phyloP scores from a whole-genome alignment of 257 asterid genomes.

The Rhazya stricta region DNA sequence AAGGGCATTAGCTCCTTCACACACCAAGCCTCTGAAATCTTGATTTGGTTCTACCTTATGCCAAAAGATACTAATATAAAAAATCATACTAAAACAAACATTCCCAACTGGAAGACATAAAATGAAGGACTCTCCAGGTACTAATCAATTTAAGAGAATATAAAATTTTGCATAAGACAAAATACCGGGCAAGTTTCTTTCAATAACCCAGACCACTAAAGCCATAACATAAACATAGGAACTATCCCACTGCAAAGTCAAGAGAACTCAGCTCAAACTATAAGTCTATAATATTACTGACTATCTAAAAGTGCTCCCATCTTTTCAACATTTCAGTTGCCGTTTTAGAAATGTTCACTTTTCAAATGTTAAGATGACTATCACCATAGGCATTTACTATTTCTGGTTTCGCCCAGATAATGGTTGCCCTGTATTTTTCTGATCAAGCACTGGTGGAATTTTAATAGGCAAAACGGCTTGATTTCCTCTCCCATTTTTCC shows the following conservation, averaged over 20 bases:
- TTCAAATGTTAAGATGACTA: neutral
- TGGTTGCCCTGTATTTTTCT: neutral
- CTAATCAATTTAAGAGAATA: neutral
- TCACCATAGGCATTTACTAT: neutral
- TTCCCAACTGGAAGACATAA: neutral
- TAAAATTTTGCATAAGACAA: neutral
- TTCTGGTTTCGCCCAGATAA: neutral
- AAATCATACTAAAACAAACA: slow-evolving; percentile 14
- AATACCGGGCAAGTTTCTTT: neutral
- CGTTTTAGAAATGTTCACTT: neutral
- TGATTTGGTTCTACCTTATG: slow-evolving; percentile 99
- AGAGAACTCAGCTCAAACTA: neutral
- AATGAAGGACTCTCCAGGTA: neutral
- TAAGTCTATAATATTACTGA: neutral
- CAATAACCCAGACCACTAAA: neutral
- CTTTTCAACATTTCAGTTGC: neutral
- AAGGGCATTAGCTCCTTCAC: slow-evolving; percentile 98
- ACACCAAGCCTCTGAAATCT: slow-evolving; percentile 94
- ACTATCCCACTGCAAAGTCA: neutral
- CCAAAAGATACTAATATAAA: slow-evolving; percentile 37
- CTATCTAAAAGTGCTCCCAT: neutral
- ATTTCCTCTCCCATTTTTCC: neutral
- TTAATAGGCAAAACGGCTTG: neutral
- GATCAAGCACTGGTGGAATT: neutral
- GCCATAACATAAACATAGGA: neutral